Evolutionary conservation across 352 stramenopile genomes (phyloP).

Genomic region (Globisporangium radiosum): DNA sequence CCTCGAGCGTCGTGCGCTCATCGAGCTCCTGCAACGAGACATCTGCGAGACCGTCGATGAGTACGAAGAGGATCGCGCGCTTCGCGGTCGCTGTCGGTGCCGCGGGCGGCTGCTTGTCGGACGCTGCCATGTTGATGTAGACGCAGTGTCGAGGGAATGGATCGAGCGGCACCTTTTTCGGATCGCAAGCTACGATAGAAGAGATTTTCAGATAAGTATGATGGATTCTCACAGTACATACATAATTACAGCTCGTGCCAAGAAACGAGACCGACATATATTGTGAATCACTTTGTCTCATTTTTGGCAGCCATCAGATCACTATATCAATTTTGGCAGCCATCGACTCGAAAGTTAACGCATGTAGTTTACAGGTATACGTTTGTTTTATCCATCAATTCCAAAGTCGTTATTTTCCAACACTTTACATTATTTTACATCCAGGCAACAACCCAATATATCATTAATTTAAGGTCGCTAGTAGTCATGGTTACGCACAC

Average conservation of each 20-base stretch:
- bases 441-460: not conserved
- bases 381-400: not conserved
- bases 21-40: slow-evolving; percentile 55
- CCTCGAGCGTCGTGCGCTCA: slow-evolving; percentile 56
- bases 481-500: too few species aligned
- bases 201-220: not conserved
- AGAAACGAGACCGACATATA: too few species aligned
- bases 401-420: not conserved
- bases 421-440: not conserved
- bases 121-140: not conserved
- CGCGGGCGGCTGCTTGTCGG: not conserved
- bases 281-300: too few species aligned
- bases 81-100: slow-evolving; percentile 19
- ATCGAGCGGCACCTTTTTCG: not conserved
- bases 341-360: not conserved
- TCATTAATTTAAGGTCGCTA: not conserved
- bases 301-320: too few species aligned
- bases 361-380: not conserved
- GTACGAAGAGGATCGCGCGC: slow-evolving; percentile 72
- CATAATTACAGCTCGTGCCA: too few species aligned
- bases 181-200: not conserved
- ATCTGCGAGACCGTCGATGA: slow-evolving; percentile 83
- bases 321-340: not conserved
- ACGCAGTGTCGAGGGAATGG: not conserved
- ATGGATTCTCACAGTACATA: not conserved